Conservation (phyloP, 2,329 filamentous ascomycete genomes). For the Chrysoporthe deuterocubensis region DNA sequence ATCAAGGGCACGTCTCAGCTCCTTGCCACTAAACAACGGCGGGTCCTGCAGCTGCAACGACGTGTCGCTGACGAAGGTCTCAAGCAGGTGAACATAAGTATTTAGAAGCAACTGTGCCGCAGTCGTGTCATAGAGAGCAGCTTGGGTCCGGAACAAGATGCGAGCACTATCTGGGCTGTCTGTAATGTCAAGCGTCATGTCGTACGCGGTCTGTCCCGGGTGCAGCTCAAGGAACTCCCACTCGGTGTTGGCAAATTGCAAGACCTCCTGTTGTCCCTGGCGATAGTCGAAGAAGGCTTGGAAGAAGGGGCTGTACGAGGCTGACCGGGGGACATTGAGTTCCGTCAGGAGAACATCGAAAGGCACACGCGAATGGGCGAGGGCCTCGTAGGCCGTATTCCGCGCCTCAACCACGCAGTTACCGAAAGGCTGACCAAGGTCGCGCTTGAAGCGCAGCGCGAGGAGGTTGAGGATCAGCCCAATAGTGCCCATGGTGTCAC, state of each 20-base stretch:
- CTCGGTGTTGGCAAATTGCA: not conserved
- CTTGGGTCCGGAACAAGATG: constrained; percentile 2
- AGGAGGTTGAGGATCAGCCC: constrained; percentile 56
- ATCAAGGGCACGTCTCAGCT: constrained; percentile 25
- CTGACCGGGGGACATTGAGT: constrained; percentile 44
- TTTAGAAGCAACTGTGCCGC: constrained; percentile 18
- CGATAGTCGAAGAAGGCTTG: constrained; percentile 46
- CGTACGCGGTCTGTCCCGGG: constrained; percentile 33
- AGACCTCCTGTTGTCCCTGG: not conserved
- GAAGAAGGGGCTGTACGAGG: constrained; percentile 49
- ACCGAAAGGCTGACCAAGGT: not conserved
- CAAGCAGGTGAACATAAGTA: constrained; percentile 32
- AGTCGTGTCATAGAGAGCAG: constrained; percentile 8
- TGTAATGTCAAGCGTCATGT: constrained; percentile 43
- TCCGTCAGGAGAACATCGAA: constrained; percentile 53
- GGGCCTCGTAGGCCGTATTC: constrained; percentile 38
- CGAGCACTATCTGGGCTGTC: constrained; percentile 34
- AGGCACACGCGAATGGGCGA: constrained; percentile 49
- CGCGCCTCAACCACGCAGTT: constrained; percentile 35
- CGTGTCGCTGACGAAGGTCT: constrained; percentile 29
- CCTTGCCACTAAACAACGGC: not conserved
- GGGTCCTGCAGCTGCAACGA: not conserved
- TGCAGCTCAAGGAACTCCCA: not conserved
- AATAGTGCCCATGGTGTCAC: constrained; percentile 39
- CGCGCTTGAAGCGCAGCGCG: constrained; percentile 44